Conservation (phyloP, 805 yeast species). For the Starmerella ratchasimensis region DNA sequence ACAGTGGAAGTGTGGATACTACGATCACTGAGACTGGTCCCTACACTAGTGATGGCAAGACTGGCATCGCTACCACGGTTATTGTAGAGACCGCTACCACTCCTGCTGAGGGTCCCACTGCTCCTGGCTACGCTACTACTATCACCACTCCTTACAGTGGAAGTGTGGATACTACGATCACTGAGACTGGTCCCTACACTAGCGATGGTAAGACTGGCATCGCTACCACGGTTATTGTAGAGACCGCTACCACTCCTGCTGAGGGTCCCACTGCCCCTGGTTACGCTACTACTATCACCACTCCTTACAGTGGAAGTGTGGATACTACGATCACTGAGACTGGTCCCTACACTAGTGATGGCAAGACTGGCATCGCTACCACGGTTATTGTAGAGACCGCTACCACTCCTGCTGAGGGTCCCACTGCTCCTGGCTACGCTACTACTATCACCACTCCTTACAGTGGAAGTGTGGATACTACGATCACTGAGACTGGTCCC, state of each 20-base stretch:
- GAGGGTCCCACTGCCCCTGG: slow-evolving; percentile 2
- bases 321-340: background rate
- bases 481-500: background rate
- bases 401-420: slow-evolving; percentile 1
- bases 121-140: slow-evolving; percentile 2
- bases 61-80: slow-evolving; percentile 1
- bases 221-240: slow-evolving; percentile 3
- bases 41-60: background rate
- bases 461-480: slow-evolving; percentile 1
- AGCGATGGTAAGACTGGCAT: background rate
- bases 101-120: too few relatives aligned
- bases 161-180: background rate
- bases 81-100: background rate
- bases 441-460: slow-evolving; percentile 2
- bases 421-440: background rate
- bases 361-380: background rate
- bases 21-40: slow-evolving; percentile 1
- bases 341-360: background rate
- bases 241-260: slow-evolving; percentile 1
- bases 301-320: background rate
- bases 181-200: slow-evolving; percentile 6
- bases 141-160: slow-evolving; percentile 3
- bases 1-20: background rate
- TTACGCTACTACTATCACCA: background rate
- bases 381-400: slow-evolving; percentile 4